Percentiles rank a stretch among this genome's conserved stretches.
Conservation (phyloP, 306 rosid genomes). For the Arachis stenosperma region DNA sequence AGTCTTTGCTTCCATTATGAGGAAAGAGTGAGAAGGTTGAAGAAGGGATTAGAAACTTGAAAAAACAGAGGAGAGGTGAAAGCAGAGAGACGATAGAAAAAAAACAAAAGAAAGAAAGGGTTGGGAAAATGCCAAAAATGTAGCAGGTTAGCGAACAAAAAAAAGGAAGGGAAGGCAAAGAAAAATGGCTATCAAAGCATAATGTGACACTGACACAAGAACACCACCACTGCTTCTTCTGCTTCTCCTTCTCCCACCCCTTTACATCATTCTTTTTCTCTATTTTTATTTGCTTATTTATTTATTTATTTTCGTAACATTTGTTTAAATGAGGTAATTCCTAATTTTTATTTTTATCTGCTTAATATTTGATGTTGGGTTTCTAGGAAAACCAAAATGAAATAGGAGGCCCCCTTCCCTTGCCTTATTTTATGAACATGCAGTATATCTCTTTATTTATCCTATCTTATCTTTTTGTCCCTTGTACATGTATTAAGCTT, state of each 20-base stretch:
- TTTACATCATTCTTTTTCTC: conserved; percentile 26
- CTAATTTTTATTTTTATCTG: background rate
- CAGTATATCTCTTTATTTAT: conserved; percentile 12
- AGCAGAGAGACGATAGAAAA: conserved; percentile 7
- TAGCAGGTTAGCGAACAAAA: conserved; percentile 17
- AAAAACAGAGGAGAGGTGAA: conserved; percentile 27
- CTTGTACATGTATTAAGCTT: conserved; percentile 43
- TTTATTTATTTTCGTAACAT: background rate
- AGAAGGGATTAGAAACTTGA: conserved; percentile 36
- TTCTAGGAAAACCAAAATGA: background rate
- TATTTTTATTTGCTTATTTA: conserved; percentile 18
- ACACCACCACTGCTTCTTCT: conserved; percentile 26
- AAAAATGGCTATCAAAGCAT: conserved; percentile 48
- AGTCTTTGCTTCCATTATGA: conserved; percentile 59
- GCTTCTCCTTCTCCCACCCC: conserved; percentile 37
- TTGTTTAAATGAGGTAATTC: background rate
- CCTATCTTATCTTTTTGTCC: conserved; percentile 28
- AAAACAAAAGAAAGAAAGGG: background rate
- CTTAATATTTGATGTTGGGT: background rate
- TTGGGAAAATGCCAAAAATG: conserved; percentile 39
- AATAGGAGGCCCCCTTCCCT: background rate
- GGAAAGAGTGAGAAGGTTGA: background rate
- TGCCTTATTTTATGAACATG: background rate
- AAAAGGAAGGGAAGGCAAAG: background rate
- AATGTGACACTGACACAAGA: conserved; percentile 58